Evolutionary conservation across 331 rosid species (phyloP), one percentile per base, ranked within the genome.

Genomic region (Stylosanthes scabra): DNA sequence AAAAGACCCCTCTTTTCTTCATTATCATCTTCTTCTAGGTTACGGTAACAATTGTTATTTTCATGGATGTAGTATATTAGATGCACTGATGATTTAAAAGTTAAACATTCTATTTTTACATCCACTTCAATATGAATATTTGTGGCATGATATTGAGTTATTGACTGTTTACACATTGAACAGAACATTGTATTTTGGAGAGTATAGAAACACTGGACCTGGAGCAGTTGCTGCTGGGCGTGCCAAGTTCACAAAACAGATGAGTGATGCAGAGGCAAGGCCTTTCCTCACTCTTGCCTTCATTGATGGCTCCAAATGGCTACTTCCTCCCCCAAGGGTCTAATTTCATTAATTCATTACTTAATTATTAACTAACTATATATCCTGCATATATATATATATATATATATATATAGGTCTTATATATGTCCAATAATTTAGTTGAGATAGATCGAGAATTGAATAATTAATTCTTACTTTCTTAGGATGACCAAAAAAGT

Each of bases 281-380:
- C 83, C 83, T n/a, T 89, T 73, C 74, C 0, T 92, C 13, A 28
- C 55, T 6, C 86, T 92, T 2, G 75, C 27, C 29, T 68, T 52
- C 12, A 58, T 90, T 74, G 31, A 85, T 41, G 91, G 61, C 41
- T 74, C 93, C 4, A 78, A 66, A 11, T 92, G 96, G 97, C 27
- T 92, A 46, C 93, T 89, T 58, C 97, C 97, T 65, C 88, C 88
- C 15, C 90, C 84, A 8, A 62, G 25, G 31, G 27, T 12, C 63
- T 81, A 76, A 59, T 31, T 41, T 76, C 72, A 59, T 31, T 41
- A 11, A n/a, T n/a, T n/a, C n/a, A 50, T 20, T 39, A 16, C 11
- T 41, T 1, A 29, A 29, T 50, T n/a, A 2, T 29, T 29, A 29
- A 29, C 3, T 29, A 29, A 29, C 34, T 29, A 29, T 8, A 44